A percentile compares a stretch with the other conserved stretches of the same genome.
phyloP scores from a whole-genome alignment of 2,329 filamentous ascomycete species.

The Sporothrix brasiliensis region DNA sequence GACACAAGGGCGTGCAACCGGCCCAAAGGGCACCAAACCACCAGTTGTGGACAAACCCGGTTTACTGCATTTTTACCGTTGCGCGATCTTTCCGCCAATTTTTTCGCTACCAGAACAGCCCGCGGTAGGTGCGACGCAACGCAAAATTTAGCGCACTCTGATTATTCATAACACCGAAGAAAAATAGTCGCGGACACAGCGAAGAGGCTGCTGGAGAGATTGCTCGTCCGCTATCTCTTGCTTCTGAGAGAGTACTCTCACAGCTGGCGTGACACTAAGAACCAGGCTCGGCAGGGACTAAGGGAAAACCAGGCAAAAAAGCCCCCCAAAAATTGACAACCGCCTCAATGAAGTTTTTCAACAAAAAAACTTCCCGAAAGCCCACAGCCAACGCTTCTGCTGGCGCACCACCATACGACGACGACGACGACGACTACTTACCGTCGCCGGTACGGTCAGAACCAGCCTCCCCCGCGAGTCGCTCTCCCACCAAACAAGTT shows the following conservation, averaged over 20 bases:
- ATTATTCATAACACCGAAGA: slow-evolving; percentile 30
- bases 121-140: slow-evolving; percentile 21
- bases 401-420: slow-evolving; percentile 42
- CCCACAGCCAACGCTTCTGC: slow-evolving; percentile 45
- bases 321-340: slow-evolving; percentile 21
- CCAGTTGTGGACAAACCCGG: slow-evolving; percentile 4
- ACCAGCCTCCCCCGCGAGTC: slow-evolving; percentile 34
- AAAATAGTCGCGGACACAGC: background rate
- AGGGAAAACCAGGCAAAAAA: slow-evolving; percentile 28
- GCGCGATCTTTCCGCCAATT: background rate
- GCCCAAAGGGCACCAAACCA: background rate
- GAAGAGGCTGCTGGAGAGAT: slow-evolving; percentile 18
- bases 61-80: slow-evolving; percentile 23
- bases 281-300: background rate
- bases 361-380: slow-evolving; percentile 53
- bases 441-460: slow-evolving; percentile 32
- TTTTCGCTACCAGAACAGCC: slow-evolving; percentile 14
- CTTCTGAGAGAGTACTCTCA: background rate
- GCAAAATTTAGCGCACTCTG: slow-evolving; percentile 18
- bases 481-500: slow-evolving; percentile 43
- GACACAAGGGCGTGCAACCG: background rate
- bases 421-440: slow-evolving; percentile 42
- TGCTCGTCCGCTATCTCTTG: background rate
- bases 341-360: slow-evolving; percentile 57
- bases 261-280: slow-evolving; percentile 1